phyloP scores from a whole-genome alignment of 2,329 filamentous ascomycete genomes.

The Hypoxylon sp. region DNA sequence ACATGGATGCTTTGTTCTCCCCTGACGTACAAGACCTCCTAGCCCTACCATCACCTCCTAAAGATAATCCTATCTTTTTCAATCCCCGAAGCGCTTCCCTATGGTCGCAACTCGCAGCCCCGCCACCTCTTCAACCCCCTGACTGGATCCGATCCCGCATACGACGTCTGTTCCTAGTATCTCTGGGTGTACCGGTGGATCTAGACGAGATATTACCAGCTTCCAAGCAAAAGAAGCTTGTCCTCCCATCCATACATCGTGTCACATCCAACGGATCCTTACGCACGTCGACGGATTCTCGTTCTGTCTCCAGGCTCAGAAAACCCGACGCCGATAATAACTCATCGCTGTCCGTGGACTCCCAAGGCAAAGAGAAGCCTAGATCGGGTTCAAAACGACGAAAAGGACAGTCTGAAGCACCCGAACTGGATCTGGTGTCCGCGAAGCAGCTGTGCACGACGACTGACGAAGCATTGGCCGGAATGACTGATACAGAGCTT shows the following conservation, averaged over 20 bases:
- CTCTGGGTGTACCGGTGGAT: constrained; percentile 93
- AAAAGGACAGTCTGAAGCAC: constrained; percentile 74
- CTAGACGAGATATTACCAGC: constrained; percentile 97
- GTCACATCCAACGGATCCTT: constrained; percentile 63
- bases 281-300: constrained; percentile 66
- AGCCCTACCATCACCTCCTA: constrained; percentile 62
- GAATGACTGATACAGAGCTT: constrained; percentile 83
- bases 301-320: constrained; percentile 60
- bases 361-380: constrained; percentile 63
- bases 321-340: constrained; percentile 62
- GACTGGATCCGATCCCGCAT: constrained; percentile 99
- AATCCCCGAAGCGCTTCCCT: constrained; percentile 89
- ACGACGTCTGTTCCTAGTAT: constrained; percentile 93
- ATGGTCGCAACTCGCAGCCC: constrained; percentile 96
- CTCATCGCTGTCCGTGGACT: constrained; percentile 70
- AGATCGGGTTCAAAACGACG: constrained; percentile 56
- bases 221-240: constrained; percentile 96
- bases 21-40: constrained; percentile 65
- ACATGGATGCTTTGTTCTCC: constrained; percentile 75
- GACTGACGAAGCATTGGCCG: constrained; percentile 83
- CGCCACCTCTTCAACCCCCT: constrained; percentile 91
- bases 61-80: constrained; percentile 76
- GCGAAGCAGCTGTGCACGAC: constrained; percentile 84
- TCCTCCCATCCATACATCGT: constrained; percentile 78
- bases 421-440: constrained; percentile 81